Evolutionary conservation across 208 protist genomes (phyloP), one percentile per base, ranked within the genome.

Genomic region (Trypanosomatidae sp.): DNA sequence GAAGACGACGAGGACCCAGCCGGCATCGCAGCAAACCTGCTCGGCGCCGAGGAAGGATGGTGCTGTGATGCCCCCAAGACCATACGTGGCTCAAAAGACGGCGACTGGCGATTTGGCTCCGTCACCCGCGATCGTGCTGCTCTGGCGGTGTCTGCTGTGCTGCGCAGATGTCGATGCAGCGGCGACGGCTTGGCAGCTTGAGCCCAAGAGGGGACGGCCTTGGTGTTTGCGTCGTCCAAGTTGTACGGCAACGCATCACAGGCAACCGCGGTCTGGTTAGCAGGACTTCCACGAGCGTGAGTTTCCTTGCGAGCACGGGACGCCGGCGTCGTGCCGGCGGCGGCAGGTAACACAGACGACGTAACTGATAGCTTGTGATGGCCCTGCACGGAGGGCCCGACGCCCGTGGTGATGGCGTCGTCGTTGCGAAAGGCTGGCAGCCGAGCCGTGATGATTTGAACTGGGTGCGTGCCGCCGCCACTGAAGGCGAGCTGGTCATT

Each of bases 371-470:
- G 39, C 39, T 19, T 65, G 39, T 10, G 36, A 47, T 47, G 36
- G 12, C 39, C 39, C 64, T 2, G 64, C 12, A 28, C 44, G 5
- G 44, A 53, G 28, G 4, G 3, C 64, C 22, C 46, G 44, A 41
- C 59, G 49, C 65, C 69, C 43, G 53, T 8, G 47, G 28, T 22
- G 36, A 58, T 43, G 49, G 71, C 43, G 64, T 84, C 71, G 33
- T 80, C 71, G 80, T 84, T 76, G 66, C 73, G 66, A 69, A 84
- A 71, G 19, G 80, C 53, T 17, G 71, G 66, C 64, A 78, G 49
- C 30, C 71, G 62, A 17, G 73, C 69, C 4, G 62, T 72, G 58
- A 76, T 53, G 50, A 80, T 58, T 46, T 80, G 76, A 36, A 76
- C 76, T 28, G 64, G 39, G 50, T 80, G 70, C 19, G 76, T 74